A percentile compares a stretch with the other conserved stretches of the same genome.
Evolutionary conservation across 1,284 basidiomycete genomes (phyloP).

Genomic region (Wolfiporia cocos): DNA sequence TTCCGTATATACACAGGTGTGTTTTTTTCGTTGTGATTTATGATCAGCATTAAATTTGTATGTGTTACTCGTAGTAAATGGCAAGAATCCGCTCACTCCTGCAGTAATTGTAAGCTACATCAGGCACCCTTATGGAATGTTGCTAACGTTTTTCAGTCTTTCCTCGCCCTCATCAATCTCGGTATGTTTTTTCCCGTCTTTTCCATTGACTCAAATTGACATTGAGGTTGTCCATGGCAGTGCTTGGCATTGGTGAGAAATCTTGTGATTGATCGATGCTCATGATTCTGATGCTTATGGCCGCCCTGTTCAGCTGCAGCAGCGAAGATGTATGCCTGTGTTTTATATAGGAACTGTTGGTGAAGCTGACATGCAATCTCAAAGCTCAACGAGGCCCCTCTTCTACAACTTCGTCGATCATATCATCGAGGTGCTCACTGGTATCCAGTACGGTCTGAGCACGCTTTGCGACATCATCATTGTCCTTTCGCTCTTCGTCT

Average conservation of each 20-base stretch:
- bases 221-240: slow-evolving; percentile 17
- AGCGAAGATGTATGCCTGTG: slow-evolving; percentile 6
- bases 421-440: slow-evolving; percentile 15
- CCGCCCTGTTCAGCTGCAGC: slow-evolving; percentile 1
- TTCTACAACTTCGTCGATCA: slow-evolving; percentile 16
- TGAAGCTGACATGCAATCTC: too few species aligned
- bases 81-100: slow-evolving; percentile 10
- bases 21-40: not conserved
- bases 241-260: slow-evolving; percentile 26
- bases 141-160: not conserved
- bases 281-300: not conserved
- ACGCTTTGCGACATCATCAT: slow-evolving; percentile 21
- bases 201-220: not conserved
- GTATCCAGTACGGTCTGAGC: slow-evolving; percentile 17
- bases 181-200: not conserved
- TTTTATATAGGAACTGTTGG: not conserved
- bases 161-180: not conserved
- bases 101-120: slow-evolving; percentile 11
- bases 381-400: slow-evolving; percentile 12
- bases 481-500: slow-evolving; percentile 21
- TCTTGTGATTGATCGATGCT: too few species aligned
- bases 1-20: slow-evolving; percentile 27
- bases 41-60: not conserved
- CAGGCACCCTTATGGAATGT: not conserved
- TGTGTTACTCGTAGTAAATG: slow-evolving; percentile 6